Evolutionary conservation across 176 grass and related monocot genomes (phyloP), one percentile per base, ranked within the genome.

Genomic region (Musa troglodytarum): DNA sequence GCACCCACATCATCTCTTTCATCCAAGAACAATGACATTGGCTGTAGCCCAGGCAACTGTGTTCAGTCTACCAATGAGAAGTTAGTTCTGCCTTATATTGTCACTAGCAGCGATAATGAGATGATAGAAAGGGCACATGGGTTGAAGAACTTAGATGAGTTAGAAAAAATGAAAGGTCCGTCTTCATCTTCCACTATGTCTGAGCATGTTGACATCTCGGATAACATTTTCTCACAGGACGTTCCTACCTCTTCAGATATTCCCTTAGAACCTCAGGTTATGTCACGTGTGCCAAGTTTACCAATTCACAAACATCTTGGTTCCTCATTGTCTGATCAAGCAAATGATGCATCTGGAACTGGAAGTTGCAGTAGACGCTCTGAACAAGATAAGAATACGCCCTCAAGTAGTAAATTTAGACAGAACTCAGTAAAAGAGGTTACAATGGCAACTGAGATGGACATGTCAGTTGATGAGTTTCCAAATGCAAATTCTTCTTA

Each of bases 361-460:
- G 84, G 94, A 77, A 93, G 84, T 76, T 83, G 84, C 76, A 93
- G 90, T 79, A 58, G 74, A 21, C 86, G 87, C 50, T 93, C 88
- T 29, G 90, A 93, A 58, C 83, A 86, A 87, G 86, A 91, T 74
- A 98, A 83, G 50, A 82, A 74, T 54, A 85, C 85, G 65, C 63
- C 80, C 74, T 81, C 82, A 79, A 81, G 86, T 68, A 86, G 85
- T 77, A 87, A 68, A 71, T 93, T 86, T 67, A 93, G 89, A 61
- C 82, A 87, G 73, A 98, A 83, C 59, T 91, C 94, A 16, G 76
- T 89, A 49, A 98, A 87, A 85, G 88, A 91, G 83, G 82, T 82
- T 50, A 81, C 83, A 71, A 77, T 98, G 81, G 78, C 86, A 71
- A 89, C 80, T 15, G 88, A 89, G 80, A 93, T 56, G 69, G 80